Conservation (phyloP, 345 rosid genomes). For the Excoecaria cochinchinensis region DNA sequence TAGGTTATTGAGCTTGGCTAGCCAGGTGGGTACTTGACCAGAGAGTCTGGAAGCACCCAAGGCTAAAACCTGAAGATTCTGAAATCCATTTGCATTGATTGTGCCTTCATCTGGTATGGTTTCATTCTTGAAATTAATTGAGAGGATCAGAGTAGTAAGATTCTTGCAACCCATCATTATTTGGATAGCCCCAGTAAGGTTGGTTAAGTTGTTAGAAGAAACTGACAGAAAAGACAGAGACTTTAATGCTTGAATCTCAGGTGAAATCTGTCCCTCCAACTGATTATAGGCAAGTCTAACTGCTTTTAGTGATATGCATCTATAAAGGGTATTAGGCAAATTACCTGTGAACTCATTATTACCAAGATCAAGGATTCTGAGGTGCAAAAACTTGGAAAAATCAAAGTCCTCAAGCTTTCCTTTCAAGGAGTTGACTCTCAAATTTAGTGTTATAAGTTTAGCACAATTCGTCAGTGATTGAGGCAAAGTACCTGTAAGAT, state of each 20-base stretch:
- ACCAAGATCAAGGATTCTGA: slow-evolving; percentile 79
- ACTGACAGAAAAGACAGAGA: slow-evolving; percentile 72
- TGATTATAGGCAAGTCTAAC: slow-evolving; percentile 78
- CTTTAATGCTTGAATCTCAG: slow-evolving; percentile 49
- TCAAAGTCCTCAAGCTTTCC: slow-evolving; percentile 56
- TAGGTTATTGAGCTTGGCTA: slow-evolving; percentile 50
- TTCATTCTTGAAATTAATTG: slow-evolving; percentile 59
- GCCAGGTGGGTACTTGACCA: slow-evolving; percentile 79
- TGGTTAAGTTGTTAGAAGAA: slow-evolving; percentile 65
- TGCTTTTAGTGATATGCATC: slow-evolving; percentile 69
- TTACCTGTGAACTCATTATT: slow-evolving; percentile 75
- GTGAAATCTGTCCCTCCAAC: slow-evolving; percentile 62
- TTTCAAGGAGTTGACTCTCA: slow-evolving; percentile 61
- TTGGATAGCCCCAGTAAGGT: slow-evolving; percentile 66
- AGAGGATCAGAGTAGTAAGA: slow-evolving; percentile 63
- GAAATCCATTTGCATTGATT: slow-evolving; percentile 49
- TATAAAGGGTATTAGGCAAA: slow-evolving; percentile 64
- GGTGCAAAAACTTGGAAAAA: slow-evolving; percentile 56
- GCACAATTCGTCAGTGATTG: slow-evolving; percentile 60
- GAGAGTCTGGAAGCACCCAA: slow-evolving; percentile 64
- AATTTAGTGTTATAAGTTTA: slow-evolving; percentile 51
- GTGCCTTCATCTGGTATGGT: slow-evolving; percentile 45
- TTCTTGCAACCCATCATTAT: slow-evolving; percentile 63
- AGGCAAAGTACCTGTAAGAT: slow-evolving; percentile 64
- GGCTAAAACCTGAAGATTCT: slow-evolving; percentile 61